Percentiles rank a stretch among this genome's conserved stretches.
Evolutionary conservation across 768 basidiomycete species (phyloP).

Genomic region (Naganishia onofrii): DNA sequence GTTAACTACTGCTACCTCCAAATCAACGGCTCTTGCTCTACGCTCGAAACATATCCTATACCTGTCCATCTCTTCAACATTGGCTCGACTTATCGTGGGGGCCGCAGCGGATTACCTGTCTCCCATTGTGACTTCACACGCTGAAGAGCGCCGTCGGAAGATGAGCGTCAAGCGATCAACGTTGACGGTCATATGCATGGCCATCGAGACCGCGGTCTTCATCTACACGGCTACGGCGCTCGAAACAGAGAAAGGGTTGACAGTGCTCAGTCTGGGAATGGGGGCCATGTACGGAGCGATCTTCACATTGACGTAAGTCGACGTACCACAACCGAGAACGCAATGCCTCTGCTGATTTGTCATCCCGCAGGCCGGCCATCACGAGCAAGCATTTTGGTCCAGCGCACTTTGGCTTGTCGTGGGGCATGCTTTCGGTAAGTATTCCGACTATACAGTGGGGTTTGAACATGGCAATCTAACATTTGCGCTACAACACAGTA

Average conservation of each 20-base stretch:
- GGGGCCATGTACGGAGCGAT: slow-evolving; percentile 48
- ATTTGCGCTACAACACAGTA: slow-evolving; percentile 27
- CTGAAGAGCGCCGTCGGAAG: slow-evolving; percentile 32
- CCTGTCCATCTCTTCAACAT: slow-evolving; percentile 46
- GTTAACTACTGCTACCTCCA: slow-evolving; percentile 8
- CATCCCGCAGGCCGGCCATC: slow-evolving; percentile 39
- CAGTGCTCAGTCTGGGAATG: slow-evolving; percentile 46
- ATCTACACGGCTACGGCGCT: slow-evolving; percentile 40
- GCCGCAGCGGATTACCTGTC: slow-evolving; percentile 45
- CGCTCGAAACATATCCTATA: slow-evolving; percentile 50
- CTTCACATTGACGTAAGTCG: slow-evolving; percentile 49
- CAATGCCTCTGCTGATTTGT: neutral
- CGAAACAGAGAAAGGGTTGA: slow-evolving; percentile 40
- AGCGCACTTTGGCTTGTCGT: slow-evolving; percentile 51
- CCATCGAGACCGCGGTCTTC: slow-evolving; percentile 41
- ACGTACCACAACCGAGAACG: neutral
- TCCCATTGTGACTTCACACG: slow-evolving; percentile 35
- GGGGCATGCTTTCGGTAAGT: slow-evolving; percentile 48
- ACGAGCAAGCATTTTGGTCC: slow-evolving; percentile 37
- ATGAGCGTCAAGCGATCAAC: slow-evolving; percentile 35
- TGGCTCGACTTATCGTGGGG: slow-evolving; percentile 45
- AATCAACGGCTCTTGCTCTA: slow-evolving; percentile 36
- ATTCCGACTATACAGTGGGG: neutral
- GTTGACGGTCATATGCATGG: slow-evolving; percentile 41
- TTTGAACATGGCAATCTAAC: too few relatives aligned